A percentile compares a stretch with the other conserved stretches of the same genome.
These are phyloP conservation scores for Fusarium sp. DNA, from an alignment of 2,329 filamentous ascomycete genomes.

Conservation along the genomic window DNA sequence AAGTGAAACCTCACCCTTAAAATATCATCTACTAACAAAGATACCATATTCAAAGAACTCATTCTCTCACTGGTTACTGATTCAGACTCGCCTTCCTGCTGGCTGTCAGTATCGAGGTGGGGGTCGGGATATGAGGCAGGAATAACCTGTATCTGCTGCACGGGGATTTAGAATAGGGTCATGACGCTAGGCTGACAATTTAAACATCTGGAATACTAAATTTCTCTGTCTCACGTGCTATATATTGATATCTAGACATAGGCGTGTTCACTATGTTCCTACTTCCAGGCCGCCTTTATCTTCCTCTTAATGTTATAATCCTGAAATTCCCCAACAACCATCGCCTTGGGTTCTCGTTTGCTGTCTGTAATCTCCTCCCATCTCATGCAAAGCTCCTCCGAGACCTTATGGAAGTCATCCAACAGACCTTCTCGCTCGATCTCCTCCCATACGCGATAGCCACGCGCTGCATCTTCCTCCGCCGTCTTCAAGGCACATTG, in stretches of 20 bases:
- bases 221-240: too few relatives aligned
- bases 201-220: too few relatives aligned
- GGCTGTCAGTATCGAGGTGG: too few relatives aligned
- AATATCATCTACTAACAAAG: too few relatives aligned
- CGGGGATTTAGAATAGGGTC: too few relatives aligned
- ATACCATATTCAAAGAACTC: too few relatives aligned
- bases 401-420: not conserved
- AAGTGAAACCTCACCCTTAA: too few relatives aligned
- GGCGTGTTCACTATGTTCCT: not conserved
- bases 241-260: not conserved
- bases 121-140: too few relatives aligned
- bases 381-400: constrained; percentile 4
- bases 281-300: not conserved
- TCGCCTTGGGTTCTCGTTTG: not conserved
- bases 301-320: constrained; percentile 1
- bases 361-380: constrained; percentile 2
- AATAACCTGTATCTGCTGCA: too few relatives aligned
- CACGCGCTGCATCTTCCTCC: not conserved
- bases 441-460: not conserved
- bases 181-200: too few relatives aligned
- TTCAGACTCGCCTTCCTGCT: too few relatives aligned
- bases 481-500: constrained; percentile 30
- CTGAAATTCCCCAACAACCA: not conserved
- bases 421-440: not conserved
- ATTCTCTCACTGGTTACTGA: too few relatives aligned